phyloP scores from a whole-genome alignment of 148 eudicot species.

The Salicornia ramosissima region DNA sequence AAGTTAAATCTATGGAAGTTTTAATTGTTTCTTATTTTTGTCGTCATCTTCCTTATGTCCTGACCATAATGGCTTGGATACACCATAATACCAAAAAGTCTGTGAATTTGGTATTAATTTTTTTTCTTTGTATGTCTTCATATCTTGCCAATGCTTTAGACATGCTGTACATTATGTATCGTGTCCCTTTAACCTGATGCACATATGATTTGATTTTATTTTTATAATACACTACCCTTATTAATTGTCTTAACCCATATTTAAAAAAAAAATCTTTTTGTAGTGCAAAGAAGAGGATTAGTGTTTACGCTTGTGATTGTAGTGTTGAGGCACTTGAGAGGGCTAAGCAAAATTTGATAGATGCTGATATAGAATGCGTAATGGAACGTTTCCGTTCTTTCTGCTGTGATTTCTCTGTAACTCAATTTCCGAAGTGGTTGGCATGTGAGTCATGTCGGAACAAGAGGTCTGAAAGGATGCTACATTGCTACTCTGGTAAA shows the following conservation, averaged over 20 bases:
- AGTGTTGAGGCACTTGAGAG: constrained; percentile 90
- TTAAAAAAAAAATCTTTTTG: background rate
- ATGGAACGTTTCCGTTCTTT: constrained; percentile 59
- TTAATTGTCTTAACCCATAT: background rate
- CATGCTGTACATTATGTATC: background rate
- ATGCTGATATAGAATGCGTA: constrained; percentile 31
- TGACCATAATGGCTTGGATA: too few species aligned
- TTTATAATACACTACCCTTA: background rate
- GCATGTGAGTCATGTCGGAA: constrained; percentile 50
- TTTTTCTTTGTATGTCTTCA: background rate
- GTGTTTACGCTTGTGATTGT: constrained; percentile 85
- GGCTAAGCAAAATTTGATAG: constrained; percentile 46
- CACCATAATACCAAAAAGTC: background rate
- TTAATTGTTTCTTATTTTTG: background rate
- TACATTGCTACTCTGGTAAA: constrained; percentile 39
- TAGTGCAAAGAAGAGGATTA: constrained; percentile 50
- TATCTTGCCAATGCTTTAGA: background rate
- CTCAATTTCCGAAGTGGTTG: constrained; percentile 74
- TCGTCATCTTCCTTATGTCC: background rate
- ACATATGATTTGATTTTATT: background rate
- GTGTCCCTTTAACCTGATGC: background rate
- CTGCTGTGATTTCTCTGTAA: constrained; percentile 65
- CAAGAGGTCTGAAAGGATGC: constrained; percentile 23
- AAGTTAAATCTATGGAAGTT: background rate
- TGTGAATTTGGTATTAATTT: background rate